Percentiles rank a stretch among this genome's conserved stretches.
These are phyloP conservation scores for Coprinellus aureogranulatus DNA, from an alignment of 768 basidiomycete species.

Conservation along the genomic window DNA sequence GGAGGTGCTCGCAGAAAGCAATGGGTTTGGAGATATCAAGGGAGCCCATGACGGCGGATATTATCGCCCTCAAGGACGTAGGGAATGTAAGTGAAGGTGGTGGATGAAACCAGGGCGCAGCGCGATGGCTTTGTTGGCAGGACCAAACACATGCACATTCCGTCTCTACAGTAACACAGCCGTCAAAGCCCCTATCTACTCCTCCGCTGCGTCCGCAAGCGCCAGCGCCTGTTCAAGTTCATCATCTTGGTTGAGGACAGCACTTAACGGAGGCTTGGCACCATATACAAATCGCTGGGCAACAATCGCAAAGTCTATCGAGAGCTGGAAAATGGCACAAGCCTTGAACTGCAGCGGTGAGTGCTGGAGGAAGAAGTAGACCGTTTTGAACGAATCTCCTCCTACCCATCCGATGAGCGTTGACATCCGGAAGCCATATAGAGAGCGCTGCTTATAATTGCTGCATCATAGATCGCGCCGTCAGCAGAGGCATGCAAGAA, in stretches of 20 bases:
- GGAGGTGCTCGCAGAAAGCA: slow-evolving; percentile 85
- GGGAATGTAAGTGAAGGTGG: slow-evolving; percentile 1
- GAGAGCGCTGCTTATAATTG: slow-evolving; percentile 73
- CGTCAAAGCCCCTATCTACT: slow-evolving; percentile 17
- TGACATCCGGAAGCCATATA: slow-evolving; percentile 83
- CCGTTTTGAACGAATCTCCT: slow-evolving; percentile 81
- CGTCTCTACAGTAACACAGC: slow-evolving; percentile 1
- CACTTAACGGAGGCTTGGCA: slow-evolving; percentile 54
- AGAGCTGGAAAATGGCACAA: slow-evolving; percentile 81
- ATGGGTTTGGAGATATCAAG: slow-evolving; percentile 70
- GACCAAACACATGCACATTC: slow-evolving; percentile 12
- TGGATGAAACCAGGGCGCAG: background rate
- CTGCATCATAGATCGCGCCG: slow-evolving; percentile 45
- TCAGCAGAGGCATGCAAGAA: slow-evolving; percentile 4
- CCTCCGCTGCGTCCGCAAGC: slow-evolving; percentile 60
- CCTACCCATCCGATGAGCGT: slow-evolving; percentile 82
- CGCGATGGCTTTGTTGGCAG: slow-evolving; percentile 15
- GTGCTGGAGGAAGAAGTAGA: slow-evolving; percentile 73
- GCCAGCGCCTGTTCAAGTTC: slow-evolving; percentile 75
- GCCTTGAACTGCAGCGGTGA: slow-evolving; percentile 80
- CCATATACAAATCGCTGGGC: slow-evolving; percentile 76
- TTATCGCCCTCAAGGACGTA: slow-evolving; percentile 11
- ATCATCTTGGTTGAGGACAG: slow-evolving; percentile 56
- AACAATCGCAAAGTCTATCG: slow-evolving; percentile 77
- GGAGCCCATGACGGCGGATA: slow-evolving; percentile 37